Evolutionary conservation across 2,329 filamentous ascomycete species (phyloP), one percentile per base, ranked within the genome.

Genomic region (Penicillium sp.): DNA sequence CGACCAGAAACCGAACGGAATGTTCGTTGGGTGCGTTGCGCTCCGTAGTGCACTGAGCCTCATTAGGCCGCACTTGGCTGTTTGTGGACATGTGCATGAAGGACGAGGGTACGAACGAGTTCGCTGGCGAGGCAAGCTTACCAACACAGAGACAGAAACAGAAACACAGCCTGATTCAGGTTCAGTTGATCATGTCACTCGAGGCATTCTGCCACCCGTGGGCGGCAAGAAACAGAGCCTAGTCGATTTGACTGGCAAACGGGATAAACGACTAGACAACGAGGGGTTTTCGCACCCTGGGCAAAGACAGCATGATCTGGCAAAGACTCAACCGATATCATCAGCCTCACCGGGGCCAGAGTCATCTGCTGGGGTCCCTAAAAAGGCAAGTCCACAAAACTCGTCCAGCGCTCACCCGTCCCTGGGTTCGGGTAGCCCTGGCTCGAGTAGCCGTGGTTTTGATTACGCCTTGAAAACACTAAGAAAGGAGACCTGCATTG

Each of bases 401-500:
- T 42, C 23, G 21, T 37, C n/a, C 29, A 54, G 33, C 27, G 10
- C 35, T 50, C 23, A 42, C 27, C 56, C 60, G 54, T 38, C 43
- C 38, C 45, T 55, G 48, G 60, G 47, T 54, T 35, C 56, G n/a
- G 57, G 41, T 58, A 56, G 12, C 46, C 62, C 48, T 42, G 29
- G 3, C 43, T 48, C 35, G 37, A 35, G 35, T 55, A 50, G 15
- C 29, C 25, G 21, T 21, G n/a, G n/a, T 48, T 37, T 67, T 23
- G 49, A 49, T 47, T 38, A 46, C 27, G 42, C 46, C 50, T 45
- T 57, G 47, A 65, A 68, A 60, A 64, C 55, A 61, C 75, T 79
- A 46, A 80, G 84, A 65, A 78, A 71, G 59, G 89, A 93, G 77
- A 94, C 90, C 1, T 93, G 87, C 69, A 78, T 95, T 53, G 83